These are phyloP conservation scores for Cryptococcus floricola DNA, from an alignment of 1,284 basidiomycete species.

Conservation along the genomic window DNA sequence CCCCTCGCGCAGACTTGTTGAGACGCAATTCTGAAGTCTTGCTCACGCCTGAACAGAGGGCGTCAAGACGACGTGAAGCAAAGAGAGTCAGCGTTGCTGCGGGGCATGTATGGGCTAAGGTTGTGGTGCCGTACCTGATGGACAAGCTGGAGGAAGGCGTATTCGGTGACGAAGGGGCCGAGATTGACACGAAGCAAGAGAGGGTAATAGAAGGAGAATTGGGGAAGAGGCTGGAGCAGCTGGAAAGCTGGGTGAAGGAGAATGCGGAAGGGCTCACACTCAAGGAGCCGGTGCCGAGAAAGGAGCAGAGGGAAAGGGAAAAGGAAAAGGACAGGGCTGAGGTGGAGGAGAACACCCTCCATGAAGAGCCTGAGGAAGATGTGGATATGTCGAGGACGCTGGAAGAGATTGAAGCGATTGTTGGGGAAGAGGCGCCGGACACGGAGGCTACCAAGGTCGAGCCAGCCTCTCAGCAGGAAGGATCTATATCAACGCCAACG, in stretches of 20 bases:
- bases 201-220: slow-evolving; percentile 6
- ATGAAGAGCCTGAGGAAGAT: not conserved
- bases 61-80: slow-evolving; percentile 42
- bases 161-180: slow-evolving; percentile 53
- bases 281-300: not conserved
- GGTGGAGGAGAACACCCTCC: not conserved
- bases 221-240: slow-evolving; percentile 12
- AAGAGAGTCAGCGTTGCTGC: slow-evolving; percentile 56
- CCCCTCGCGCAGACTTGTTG: slow-evolving; percentile 29
- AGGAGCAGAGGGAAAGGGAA: not conserved
- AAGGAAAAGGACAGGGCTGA: not conserved
- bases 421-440: not conserved
- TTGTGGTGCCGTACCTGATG: slow-evolving; percentile 65
- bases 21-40: slow-evolving; percentile 33
- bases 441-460: not conserved
- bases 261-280: slow-evolving; percentile 12
- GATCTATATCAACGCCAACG: too few relatives aligned
- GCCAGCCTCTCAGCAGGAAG: not conserved
- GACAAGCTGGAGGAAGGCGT: slow-evolving; percentile 68
- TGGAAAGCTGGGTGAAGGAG: slow-evolving; percentile 23
- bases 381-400: not conserved
- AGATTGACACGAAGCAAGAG: not conserved
- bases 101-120: slow-evolving; percentile 52
- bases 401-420: not conserved
- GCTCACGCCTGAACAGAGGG: slow-evolving; percentile 31